Evolutionary conservation across 148 eudicot species (phyloP).

Genomic region (Hydrangea macrophylla): DNA sequence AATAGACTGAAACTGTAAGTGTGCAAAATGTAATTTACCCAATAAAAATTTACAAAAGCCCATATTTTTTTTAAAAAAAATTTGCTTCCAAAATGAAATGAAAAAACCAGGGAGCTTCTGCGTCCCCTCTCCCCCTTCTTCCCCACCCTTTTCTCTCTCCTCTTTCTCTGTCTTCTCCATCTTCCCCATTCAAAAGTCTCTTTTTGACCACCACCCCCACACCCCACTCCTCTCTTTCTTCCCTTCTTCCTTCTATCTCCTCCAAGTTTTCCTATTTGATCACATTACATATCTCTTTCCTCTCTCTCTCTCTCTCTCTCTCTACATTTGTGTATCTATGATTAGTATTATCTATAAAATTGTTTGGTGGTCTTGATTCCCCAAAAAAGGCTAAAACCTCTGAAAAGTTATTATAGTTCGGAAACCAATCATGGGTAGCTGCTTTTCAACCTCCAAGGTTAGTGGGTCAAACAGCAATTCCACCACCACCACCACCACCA

Average conservation of each 20-base stretch:
- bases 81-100: not conserved
- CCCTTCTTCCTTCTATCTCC: constrained; percentile 26
- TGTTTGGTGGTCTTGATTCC: constrained; percentile 6
- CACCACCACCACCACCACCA: constrained; percentile 18
- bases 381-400: not conserved
- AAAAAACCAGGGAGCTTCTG: not conserved
- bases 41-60: too few relatives aligned
- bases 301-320: not conserved
- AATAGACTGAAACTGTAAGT: too few relatives aligned
- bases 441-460: constrained; percentile 54
- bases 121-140: not conserved
- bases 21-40: too few relatives aligned
- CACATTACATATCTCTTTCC: not conserved
- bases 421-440: constrained; percentile 49
- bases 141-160: not conserved
- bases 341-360: not conserved
- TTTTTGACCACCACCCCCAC: constrained; percentile 18
- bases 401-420: not conserved
- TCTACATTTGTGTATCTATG: not conserved
- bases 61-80: not conserved
- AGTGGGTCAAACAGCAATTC: constrained; percentile 59
- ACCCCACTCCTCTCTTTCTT: constrained; percentile 15
- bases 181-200: constrained; percentile 6
- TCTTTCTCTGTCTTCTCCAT: not conserved
- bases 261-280: constrained; percentile 21